A percentile compares a stretch with the other conserved stretches of the same genome.
Conservation (phyloP, 2,329 filamentous ascomycete species). For the Ascosphaera apis region DNA sequence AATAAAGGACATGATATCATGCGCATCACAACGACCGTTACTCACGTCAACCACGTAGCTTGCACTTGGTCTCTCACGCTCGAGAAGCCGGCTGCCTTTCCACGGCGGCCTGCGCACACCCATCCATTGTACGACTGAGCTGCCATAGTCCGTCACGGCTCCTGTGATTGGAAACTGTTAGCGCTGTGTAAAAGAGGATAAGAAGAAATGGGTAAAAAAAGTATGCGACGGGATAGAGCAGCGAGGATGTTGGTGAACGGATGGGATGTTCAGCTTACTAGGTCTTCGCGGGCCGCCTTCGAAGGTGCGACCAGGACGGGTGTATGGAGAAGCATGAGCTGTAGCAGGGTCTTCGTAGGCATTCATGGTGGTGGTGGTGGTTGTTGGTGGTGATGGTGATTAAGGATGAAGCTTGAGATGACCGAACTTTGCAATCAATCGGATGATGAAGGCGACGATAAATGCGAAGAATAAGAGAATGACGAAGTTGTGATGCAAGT, state of each 20-base stretch:
- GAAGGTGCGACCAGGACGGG: too few species aligned
- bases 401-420: too few species aligned
- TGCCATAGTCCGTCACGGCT: conserved; percentile 79
- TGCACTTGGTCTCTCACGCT: conserved; percentile 60
- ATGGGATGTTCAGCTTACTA: conserved; percentile 9
- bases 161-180: conserved; percentile 26
- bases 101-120: conserved; percentile 57
- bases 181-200: not conserved
- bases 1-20: conserved; percentile 5
- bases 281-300: conserved; percentile 19
- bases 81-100: conserved; percentile 45
- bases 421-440: too few species aligned
- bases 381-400: too few species aligned
- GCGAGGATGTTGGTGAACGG: not conserved
- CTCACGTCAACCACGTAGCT: conserved; percentile 79
- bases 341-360: too few species aligned
- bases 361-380: too few species aligned
- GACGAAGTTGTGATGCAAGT: too few species aligned
- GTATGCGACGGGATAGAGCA: not conserved
- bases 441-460: too few species aligned
- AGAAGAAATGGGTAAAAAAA: not conserved
- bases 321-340: too few species aligned
- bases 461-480: too few species aligned
- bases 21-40: conserved; percentile 5
- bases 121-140: conserved; percentile 80